phyloP scores from a whole-genome alignment of 805 yeast species.

The Teunomyces tritomae region DNA sequence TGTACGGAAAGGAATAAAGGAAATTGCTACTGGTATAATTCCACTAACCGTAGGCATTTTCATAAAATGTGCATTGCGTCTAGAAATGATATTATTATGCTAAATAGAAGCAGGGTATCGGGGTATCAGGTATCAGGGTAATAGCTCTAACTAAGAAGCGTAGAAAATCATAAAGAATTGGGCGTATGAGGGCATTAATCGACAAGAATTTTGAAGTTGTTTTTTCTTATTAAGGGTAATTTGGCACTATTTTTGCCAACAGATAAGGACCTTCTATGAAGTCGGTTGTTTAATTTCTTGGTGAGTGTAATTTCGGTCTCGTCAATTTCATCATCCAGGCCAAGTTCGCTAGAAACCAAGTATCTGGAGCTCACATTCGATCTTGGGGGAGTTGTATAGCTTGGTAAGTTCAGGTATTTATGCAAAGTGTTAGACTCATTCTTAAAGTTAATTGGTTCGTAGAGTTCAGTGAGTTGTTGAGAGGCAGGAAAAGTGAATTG shows the following conservation, averaged over 20 bases:
- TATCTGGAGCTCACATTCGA: constrained; percentile 16
- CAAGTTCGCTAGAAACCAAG: constrained; percentile 12
- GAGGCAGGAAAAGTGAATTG: constrained; percentile 5
- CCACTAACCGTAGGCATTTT: neutral
- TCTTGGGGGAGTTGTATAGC: constrained; percentile 36
- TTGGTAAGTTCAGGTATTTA: constrained; percentile 28
- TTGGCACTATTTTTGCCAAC: constrained; percentile 40
- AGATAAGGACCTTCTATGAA: constrained; percentile 33
- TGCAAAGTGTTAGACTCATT: constrained; percentile 30
- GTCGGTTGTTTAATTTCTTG: constrained; percentile 3
- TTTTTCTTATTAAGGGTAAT: constrained; percentile 31
- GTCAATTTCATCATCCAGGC: constrained; percentile 13
- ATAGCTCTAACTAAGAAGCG: neutral
- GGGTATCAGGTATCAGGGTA: too few relatives aligned
- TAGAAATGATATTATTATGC: neutral
- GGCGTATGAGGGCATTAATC: neutral
- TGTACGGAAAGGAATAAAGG: neutral
- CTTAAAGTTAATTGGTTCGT: constrained; percentile 28
- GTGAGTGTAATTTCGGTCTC: constrained; percentile 16
- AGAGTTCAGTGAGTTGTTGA: constrained; percentile 23
- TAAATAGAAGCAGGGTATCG: neutral
- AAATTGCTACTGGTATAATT: neutral
- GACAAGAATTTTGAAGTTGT: constrained; percentile 22
- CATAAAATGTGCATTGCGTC: neutral
- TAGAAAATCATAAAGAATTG: neutral